Evolutionary conservation across 177 flowering plant species (phyloP), one percentile per base, ranked within the genome.

Genomic region (Telopea speciosissima): DNA sequence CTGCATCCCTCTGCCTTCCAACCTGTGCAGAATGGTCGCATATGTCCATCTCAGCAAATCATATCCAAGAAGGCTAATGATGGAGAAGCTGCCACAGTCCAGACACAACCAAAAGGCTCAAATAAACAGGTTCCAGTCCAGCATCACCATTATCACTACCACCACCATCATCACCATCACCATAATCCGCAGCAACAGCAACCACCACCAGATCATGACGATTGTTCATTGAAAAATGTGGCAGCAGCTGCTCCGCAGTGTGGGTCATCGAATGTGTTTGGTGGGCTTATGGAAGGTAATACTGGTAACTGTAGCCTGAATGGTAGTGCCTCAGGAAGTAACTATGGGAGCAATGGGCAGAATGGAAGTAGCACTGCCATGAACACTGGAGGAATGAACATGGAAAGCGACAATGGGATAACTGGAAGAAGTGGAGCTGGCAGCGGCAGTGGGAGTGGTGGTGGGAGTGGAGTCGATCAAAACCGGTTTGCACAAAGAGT

Each of bases 281-380:
- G 77, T 66, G 83, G 81, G 31, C 74, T 82, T 12, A 24, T 68
- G 52, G 89, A 88, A 70, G 85, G 81, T 52, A 81, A 78, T 73
- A 74, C 79, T 63, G 81, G 79, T 25, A 81, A 83, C 68, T 80
- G 76, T 68, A 86, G 89, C 73, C 26, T 85, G 70, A 83, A 85
- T 72, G 86, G 91, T 67, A 91, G 93, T 73, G 81, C 62, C 66
- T 87, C 92, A n/a, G 89, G 90, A 8, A 87, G 97, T 75, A 88
- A 87, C 69, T 80, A 81, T 75, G 88, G 86, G 44, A 88, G 90
- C 83, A 87, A 84, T 78, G 83, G 78, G 42, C 85, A 75, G 63
- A 82, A 87, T 67, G 88, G 86, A 33, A 80, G 87, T 76, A 85
- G 82, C 79, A 82, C 79, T 31, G 87, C 75, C 11, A 70, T 79